These are phyloP conservation scores for Quercus mongolica DNA, from an alignment of 306 rosid species.

Conservation along the genomic window DNA sequence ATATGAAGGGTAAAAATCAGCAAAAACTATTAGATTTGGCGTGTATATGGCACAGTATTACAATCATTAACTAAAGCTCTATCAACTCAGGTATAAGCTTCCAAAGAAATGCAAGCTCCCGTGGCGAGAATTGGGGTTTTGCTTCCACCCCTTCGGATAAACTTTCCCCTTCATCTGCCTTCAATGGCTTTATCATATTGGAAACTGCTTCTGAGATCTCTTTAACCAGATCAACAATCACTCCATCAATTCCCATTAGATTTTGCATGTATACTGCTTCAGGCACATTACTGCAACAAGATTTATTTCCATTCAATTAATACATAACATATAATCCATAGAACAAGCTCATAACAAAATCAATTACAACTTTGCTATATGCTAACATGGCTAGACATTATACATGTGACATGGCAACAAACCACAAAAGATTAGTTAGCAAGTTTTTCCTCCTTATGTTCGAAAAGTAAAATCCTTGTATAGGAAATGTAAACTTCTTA, in stretches of 20 bases:
- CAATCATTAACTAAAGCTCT: constrained; percentile 20
- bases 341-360: too few species aligned
- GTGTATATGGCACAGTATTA: not conserved
- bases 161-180: constrained; percentile 31
- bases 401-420: not conserved
- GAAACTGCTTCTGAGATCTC: constrained; percentile 73
- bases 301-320: not conserved
- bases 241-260: constrained; percentile 90
- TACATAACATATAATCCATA: too few species aligned
- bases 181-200: constrained; percentile 47
- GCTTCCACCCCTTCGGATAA: constrained; percentile 37
- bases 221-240: constrained; percentile 75
- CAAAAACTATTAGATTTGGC: not conserved
- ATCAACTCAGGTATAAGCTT: constrained; percentile 82
- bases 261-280: constrained; percentile 91
- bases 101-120: constrained; percentile 71
- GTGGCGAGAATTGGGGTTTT: constrained; percentile 72
- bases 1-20: not conserved
- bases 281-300: constrained; percentile 64
- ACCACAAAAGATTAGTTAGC: not conserved
- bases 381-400: not conserved
- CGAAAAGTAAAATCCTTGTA: not conserved
- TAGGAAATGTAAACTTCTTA: not conserved
- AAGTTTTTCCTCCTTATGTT: not conserved
- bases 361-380: too few species aligned